Percentiles rank a stretch among this genome's conserved stretches.
These are phyloP conservation scores for Osmanthus fragrans DNA, from an alignment of 257 asterid genomes.

Conservation along the genomic window DNA sequence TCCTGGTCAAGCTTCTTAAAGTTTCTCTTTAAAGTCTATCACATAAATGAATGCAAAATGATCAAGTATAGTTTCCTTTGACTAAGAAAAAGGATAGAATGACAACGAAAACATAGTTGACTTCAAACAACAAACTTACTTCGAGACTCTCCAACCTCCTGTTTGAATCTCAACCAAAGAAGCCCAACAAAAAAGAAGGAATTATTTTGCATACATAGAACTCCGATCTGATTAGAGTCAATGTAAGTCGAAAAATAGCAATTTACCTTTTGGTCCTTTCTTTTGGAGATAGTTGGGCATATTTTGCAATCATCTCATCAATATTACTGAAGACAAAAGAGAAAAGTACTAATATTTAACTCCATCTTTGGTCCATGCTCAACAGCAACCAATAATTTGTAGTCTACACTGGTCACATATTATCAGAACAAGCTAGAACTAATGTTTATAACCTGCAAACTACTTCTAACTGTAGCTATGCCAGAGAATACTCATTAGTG, in stretches of 20 bases:
- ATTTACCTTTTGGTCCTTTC: slow-evolving; percentile 79
- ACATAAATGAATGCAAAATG: slow-evolving; percentile 18
- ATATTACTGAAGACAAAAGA: slow-evolving; percentile 54
- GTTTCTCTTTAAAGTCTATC: slow-evolving; percentile 73
- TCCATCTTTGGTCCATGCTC: background rate
- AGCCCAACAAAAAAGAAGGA: background rate
- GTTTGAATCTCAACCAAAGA: slow-evolving; percentile 26
- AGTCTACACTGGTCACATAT: background rate
- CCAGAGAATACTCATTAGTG: too few relatives aligned
- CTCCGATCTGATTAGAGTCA: slow-evolving; percentile 3
- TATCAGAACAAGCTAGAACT: background rate
- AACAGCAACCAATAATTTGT: background rate
- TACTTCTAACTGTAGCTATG: too few relatives aligned
- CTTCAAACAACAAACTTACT: slow-evolving; percentile 46
- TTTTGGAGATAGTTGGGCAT: slow-evolving; percentile 78
- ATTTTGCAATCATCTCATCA: slow-evolving; percentile 78
- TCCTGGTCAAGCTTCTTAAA: slow-evolving; percentile 86
- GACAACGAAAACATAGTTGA: slow-evolving; percentile 1
- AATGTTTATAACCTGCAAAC: too few relatives aligned
- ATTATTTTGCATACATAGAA: slow-evolving; percentile 15
- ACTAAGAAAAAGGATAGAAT: slow-evolving; percentile 3
- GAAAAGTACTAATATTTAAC: background rate
- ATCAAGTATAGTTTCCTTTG: slow-evolving; percentile 17
- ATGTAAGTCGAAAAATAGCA: slow-evolving; percentile 10
- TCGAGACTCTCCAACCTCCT: slow-evolving; percentile 96